Percentiles rank a stretch among this genome's conserved stretches.
phyloP scores from a whole-genome alignment of 352 stramenopile species.

The Saprolegnia diclina region DNA sequence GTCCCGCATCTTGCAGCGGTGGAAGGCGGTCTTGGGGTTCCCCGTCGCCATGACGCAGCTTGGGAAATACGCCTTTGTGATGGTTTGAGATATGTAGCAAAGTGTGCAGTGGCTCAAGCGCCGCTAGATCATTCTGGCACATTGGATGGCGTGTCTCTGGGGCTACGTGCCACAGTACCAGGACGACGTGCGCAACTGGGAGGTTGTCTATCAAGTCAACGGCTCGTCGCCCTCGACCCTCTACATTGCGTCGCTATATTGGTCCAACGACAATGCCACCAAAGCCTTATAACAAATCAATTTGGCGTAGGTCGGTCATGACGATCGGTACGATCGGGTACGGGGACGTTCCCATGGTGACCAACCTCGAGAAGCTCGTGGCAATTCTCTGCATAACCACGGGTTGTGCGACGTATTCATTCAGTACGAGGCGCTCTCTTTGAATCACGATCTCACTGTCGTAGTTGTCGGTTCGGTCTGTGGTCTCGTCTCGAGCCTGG shows the following conservation, averaged over 20 bases:
- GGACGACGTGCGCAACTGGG: not conserved
- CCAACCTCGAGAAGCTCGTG: not conserved
- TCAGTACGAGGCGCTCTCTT: not conserved
- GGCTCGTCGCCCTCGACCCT: not conserved
- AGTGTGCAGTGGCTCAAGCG: not conserved
- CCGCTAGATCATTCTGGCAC: conserved; percentile 7
- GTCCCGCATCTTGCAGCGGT: conserved; percentile 21
- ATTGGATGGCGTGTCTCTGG: conserved; percentile 25
- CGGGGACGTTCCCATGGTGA: conserved; percentile 3
- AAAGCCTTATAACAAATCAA: too few species aligned
- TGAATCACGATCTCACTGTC: not conserved
- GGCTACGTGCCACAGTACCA: conserved; percentile 14
- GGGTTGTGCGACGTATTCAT: conserved; percentile 12
- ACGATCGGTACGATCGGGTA: conserved; percentile 22
- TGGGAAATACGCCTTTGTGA: conserved; percentile 15
- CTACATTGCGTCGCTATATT: conserved; percentile 18
- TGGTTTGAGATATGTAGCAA: not conserved
- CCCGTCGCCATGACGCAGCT: conserved; percentile 13
- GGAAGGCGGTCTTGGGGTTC: conserved; percentile 19
- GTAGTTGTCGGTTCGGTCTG: conserved; percentile 19
- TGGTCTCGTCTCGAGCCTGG: conserved; percentile 17
- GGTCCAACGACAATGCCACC: not conserved
- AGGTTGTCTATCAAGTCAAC: not conserved
- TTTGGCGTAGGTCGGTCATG: not conserved
- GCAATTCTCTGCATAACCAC: conserved; percentile 16